A percentile compares a stretch with the other conserved stretches of the same genome.
Evolutionary conservation across 495 filamentous ascomycete species (phyloP).

Genomic region (Daldinia caldariorum): DNA sequence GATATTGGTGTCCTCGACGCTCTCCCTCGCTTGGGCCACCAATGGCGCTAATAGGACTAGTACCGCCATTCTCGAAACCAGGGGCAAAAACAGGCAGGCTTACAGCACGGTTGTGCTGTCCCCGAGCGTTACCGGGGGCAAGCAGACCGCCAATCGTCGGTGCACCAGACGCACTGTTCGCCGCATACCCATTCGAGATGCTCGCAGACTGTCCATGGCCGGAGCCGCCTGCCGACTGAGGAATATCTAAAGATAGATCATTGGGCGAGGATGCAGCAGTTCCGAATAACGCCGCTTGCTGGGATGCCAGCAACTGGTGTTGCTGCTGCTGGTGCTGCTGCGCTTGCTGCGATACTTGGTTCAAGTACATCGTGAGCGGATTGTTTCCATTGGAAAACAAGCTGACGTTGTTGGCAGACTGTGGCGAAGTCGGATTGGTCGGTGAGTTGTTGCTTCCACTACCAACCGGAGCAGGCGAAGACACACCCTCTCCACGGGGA

Average conservation of each 20-base stretch:
- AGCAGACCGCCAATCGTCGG: slow-evolving; percentile 78
- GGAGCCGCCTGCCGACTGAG: slow-evolving; percentile 60
- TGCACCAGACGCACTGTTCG: slow-evolving; percentile 64
- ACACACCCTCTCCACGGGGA: slow-evolving; percentile 65
- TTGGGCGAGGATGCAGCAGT: slow-evolving; percentile 66
- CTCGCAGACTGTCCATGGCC: slow-evolving; percentile 70
- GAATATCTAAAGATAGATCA: slow-evolving; percentile 63
- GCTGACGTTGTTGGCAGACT: slow-evolving; percentile 58
- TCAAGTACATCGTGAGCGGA: slow-evolving; percentile 93
- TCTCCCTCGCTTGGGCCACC: slow-evolving; percentile 55
- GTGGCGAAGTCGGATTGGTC: slow-evolving; percentile 51
- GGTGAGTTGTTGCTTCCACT: slow-evolving; percentile 66
- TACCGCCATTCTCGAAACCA: slow-evolving; percentile 61
- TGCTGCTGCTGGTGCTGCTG: slow-evolving; percentile 79
- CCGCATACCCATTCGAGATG: slow-evolving; percentile 66
- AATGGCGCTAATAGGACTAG: slow-evolving; percentile 56
- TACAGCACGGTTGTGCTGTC: slow-evolving; percentile 83
- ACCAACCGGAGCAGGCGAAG: slow-evolving; percentile 72
- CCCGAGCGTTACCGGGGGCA: slow-evolving; percentile 73
- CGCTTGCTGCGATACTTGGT: slow-evolving; percentile 82
- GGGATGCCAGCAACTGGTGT: slow-evolving; percentile 67
- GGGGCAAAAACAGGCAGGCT: slow-evolving; percentile 76
- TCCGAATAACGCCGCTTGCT: slow-evolving; percentile 69
- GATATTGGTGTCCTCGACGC: slow-evolving; percentile 65
- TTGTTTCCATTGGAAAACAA: slow-evolving; percentile 87